Conservation (phyloP, 345 rosid species). For the Brassica carinata region DNA sequence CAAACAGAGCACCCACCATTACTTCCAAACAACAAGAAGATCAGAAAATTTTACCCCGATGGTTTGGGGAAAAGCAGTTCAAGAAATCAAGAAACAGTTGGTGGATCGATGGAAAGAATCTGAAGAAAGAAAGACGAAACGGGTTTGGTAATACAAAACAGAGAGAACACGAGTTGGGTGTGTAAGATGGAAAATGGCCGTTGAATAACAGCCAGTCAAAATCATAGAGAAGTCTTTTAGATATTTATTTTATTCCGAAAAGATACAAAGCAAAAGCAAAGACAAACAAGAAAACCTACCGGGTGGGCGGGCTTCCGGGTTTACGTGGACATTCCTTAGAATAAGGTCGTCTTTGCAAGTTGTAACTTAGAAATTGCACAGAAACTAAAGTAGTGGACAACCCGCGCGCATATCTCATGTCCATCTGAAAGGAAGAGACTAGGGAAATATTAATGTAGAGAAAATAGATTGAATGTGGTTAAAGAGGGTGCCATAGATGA, state of each 20-base stretch:
- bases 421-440: background rate
- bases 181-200: conserved; percentile 46
- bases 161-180: conserved; percentile 20
- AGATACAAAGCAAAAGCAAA: conserved; percentile 29
- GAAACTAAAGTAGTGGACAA: background rate
- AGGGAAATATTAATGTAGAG: conserved; percentile 15
- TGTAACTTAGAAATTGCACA: background rate
- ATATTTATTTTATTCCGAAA: conserved; percentile 11
- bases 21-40: conserved; percentile 23
- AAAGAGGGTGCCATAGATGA: conserved; percentile 61
- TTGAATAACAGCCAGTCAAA: conserved; percentile 44
- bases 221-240: conserved; percentile 18
- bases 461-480: conserved; percentile 65
- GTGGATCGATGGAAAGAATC: conserved; percentile 26
- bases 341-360: background rate
- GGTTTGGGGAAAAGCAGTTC: background rate
- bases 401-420: background rate
- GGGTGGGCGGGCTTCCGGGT: conserved; percentile 33
- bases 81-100: conserved; percentile 20
- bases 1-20: conserved; percentile 71
- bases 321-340: conserved; percentile 28
- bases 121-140: conserved; percentile 4
- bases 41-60: conserved; percentile 2
- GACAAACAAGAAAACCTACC: conserved; percentile 30
- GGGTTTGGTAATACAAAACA: conserved; percentile 26